Conservation (phyloP, 371 early-diverging fungal species). For the Rhizomucor pusillus region DNA sequence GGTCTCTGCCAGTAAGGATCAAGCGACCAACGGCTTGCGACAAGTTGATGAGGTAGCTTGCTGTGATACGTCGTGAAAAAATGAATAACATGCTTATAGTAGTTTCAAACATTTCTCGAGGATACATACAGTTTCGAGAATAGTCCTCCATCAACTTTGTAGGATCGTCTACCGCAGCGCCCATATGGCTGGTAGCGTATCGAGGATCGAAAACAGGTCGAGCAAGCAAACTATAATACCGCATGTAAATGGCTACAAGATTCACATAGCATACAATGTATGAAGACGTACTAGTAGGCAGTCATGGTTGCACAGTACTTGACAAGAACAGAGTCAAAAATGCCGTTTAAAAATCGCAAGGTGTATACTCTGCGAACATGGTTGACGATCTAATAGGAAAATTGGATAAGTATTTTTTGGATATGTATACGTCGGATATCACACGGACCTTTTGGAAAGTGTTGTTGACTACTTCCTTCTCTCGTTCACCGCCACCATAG, state of each 20-base stretch:
- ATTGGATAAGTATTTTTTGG: not conserved
- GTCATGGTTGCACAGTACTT: slow-evolving; percentile 89
- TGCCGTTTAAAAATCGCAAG: slow-evolving; percentile 76
- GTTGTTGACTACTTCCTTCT: slow-evolving; percentile 67
- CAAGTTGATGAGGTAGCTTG: slow-evolving; percentile 82
- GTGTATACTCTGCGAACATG: slow-evolving; percentile 80
- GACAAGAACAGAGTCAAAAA: slow-evolving; percentile 81
- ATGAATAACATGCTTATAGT: not conserved
- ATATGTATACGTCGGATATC: too few relatives aligned
- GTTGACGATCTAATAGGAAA: slow-evolving; percentile 47
- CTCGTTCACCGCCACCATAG: slow-evolving; percentile 76
- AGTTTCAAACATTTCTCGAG: not conserved
- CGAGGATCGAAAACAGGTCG: slow-evolving; percentile 77
- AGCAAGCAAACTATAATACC: slow-evolving; percentile 56
- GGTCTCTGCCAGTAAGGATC: slow-evolving; percentile 78
- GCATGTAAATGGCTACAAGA: not conserved
- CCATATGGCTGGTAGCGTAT: slow-evolving; percentile 61
- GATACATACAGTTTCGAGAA: slow-evolving; percentile 68
- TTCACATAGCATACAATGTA: not conserved
- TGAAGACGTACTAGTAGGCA: slow-evolving; percentile 68
- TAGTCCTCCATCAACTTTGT: slow-evolving; percentile 87
- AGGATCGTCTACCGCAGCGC: slow-evolving; percentile 57
- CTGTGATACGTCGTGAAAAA: slow-evolving; percentile 20
- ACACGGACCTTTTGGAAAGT: slow-evolving; percentile 57
- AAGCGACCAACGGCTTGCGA: slow-evolving; percentile 86